Base-by-base conservation (phyloP, 2,329 filamentous ascomycete species). In the Colletotrichum gigasporum region DNA sequence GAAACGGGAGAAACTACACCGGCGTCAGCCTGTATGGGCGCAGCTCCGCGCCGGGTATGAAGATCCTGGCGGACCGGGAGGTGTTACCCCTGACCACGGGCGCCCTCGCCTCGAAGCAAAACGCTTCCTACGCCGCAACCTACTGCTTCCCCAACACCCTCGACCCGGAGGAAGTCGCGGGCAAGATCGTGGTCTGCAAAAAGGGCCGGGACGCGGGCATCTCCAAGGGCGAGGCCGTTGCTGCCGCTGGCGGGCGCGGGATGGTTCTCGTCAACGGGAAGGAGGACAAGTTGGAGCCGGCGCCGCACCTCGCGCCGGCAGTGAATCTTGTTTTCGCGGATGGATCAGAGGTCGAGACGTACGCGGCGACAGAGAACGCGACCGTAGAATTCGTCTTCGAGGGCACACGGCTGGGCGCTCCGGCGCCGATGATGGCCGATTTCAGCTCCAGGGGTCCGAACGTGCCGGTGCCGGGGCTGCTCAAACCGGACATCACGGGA, bases 401-500 rank as follows among this genome's bases (percentile, higher is more conserved):
- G 11, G 60, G 60, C 16, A 58, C 60, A n/a, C 26, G 35, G 10
- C 14, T 58, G 32, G 60, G 60, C 2, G 44, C 52, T 2, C 37
- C 60, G 12, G 66, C 66, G 10, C 66, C 66, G 3, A 2, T 41
- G 10, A 68, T 66, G 58, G 66, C 66, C 1, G 48, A 11, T n/a
- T 68, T 68, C 54, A 66, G 63, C 41, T 56, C 48, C 2, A 51
- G 66, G 6, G 66, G 66, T 4, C 66, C 66, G 4, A 63, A 64
- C 45, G 16, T 34, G 3, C 34, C 22, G 7, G 44, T 54, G 2
- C 59, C 64, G 4, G 41, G 51, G 20, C 26, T 67, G 10, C 54
- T 50, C 5, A 68, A 68, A 50, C 66, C 66, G 8, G 66, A 68
- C 11, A 61, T 68, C 54, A 68, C 66, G 2, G 66, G 58, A 0